Percentiles rank a stretch among this genome's conserved stretches.
phyloP scores from a whole-genome alignment of 306 rosid species.

The Lablab purpureus region DNA sequence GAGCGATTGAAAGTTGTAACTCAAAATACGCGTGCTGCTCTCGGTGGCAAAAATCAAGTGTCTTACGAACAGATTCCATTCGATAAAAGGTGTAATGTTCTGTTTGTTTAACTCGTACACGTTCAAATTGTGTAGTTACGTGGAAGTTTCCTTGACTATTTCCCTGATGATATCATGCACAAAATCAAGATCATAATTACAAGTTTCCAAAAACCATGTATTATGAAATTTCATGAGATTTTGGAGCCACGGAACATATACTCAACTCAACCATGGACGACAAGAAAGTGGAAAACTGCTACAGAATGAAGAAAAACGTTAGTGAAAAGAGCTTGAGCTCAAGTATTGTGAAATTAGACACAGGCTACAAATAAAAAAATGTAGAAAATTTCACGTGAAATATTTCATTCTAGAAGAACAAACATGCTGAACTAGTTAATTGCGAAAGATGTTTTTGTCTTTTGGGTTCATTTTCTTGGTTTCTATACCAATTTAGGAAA shows the following conservation, averaged over 20 bases:
- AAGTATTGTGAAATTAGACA: neutral
- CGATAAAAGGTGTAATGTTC: too few species aligned
- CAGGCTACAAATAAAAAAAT: neutral
- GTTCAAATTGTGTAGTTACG: neutral
- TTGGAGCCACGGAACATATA: neutral
- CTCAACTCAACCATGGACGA: slow-evolving; percentile 9
- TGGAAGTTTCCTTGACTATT: slow-evolving; percentile 8
- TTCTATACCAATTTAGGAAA: neutral
- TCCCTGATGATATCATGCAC: slow-evolving; percentile 13
- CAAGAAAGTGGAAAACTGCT: neutral
- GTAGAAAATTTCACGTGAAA: neutral
- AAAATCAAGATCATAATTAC: neutral
- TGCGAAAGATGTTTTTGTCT: too few species aligned
- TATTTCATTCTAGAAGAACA: neutral
- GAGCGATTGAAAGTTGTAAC: slow-evolving; percentile 24
- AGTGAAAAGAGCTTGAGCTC: neutral
- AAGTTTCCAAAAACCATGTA: neutral
- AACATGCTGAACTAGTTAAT: neutral
- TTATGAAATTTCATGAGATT: neutral
- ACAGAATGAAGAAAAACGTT: neutral
- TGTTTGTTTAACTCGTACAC: too few species aligned
- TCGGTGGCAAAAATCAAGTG: neutral
- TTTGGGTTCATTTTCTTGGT: too few species aligned
- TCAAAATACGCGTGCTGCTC: neutral
- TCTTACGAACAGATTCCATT: too few species aligned